Evolutionary conservation across 345 rosid genomes (phyloP).

Genomic region (Diplotaxis tenuifolia): DNA sequence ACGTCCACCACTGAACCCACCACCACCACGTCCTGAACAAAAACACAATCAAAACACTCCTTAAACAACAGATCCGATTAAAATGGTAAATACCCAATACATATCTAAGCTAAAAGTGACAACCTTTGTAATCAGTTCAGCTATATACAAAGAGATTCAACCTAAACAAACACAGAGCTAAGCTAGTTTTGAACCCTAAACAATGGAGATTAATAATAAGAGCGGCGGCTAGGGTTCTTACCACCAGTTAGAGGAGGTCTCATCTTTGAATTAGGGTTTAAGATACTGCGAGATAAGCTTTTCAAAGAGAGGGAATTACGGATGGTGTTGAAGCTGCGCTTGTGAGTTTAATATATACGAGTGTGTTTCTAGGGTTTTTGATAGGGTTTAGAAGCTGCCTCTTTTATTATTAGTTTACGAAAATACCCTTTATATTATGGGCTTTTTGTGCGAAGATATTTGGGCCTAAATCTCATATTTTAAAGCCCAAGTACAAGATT

Average conservation of each 20-base stretch:
- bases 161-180: not conserved
- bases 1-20: conserved; percentile 31
- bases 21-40: conserved; percentile 34
- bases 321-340: conserved; percentile 12
- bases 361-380: conserved; percentile 34
- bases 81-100: not conserved
- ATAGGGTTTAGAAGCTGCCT: conserved; percentile 18
- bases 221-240: conserved; percentile 36
- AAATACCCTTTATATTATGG: not conserved
- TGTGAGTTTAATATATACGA: conserved; percentile 17
- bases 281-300: not conserved
- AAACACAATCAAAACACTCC: not conserved
- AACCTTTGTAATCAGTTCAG: not conserved
- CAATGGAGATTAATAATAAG: not conserved
- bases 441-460: not conserved
- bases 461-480: not conserved
- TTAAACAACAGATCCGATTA: not conserved
- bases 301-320: not conserved
- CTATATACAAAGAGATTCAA: not conserved
- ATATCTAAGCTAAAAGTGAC: not conserved
- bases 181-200: not conserved
- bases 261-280: conserved; percentile 11
- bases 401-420: conserved; percentile 7
- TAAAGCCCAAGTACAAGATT: too few relatives aligned
- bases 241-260: conserved; percentile 41